Evolutionary conservation across 2,329 filamentous ascomycete genomes (phyloP).

Genomic region (Nigrospora sphaerica): DNA sequence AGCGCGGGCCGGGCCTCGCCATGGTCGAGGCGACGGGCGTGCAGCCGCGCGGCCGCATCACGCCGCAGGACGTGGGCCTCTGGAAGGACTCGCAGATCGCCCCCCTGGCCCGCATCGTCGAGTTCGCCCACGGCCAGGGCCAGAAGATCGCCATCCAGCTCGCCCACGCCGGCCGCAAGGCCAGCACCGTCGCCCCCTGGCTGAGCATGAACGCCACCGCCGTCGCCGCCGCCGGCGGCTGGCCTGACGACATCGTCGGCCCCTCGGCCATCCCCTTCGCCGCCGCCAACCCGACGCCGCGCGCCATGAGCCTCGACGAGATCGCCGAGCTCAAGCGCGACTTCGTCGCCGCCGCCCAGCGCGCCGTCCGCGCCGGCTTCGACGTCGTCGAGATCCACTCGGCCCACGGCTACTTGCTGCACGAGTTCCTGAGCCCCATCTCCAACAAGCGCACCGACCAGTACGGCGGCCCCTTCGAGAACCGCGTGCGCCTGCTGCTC

Average conservation of each 20-base stretch:
- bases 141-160: constrained; percentile 66
- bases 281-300: constrained; percentile 47
- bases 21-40: constrained; percentile 77
- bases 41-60: constrained; percentile 70
- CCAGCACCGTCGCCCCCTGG: constrained; percentile 27
- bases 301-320: constrained; percentile 45
- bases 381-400: constrained; percentile 67
- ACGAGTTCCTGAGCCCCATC: constrained; percentile 61
- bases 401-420: constrained; percentile 73
- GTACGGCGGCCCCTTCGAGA: constrained; percentile 66
- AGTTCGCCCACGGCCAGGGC: constrained; percentile 40
- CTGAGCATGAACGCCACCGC: constrained; percentile 16
- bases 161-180: constrained; percentile 53
- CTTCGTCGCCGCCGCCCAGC: constrained; percentile 25
- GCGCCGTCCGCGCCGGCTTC: constrained; percentile 40
- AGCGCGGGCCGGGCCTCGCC: constrained; percentile 66
- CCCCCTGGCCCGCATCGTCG: constrained; percentile 61
- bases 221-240: constrained; percentile 23
- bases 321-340: constrained; percentile 25
- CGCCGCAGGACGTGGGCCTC: constrained; percentile 69
- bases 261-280: constrained; percentile 46
- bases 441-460: constrained; percentile 62
- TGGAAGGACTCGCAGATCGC: constrained; percentile 82
- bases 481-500: constrained; percentile 59
- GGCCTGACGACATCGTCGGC: constrained; percentile 44